Base-by-base conservation (phyloP, 2,329 filamentous ascomycete genomes). In the Aspergillus sp. region DNA sequence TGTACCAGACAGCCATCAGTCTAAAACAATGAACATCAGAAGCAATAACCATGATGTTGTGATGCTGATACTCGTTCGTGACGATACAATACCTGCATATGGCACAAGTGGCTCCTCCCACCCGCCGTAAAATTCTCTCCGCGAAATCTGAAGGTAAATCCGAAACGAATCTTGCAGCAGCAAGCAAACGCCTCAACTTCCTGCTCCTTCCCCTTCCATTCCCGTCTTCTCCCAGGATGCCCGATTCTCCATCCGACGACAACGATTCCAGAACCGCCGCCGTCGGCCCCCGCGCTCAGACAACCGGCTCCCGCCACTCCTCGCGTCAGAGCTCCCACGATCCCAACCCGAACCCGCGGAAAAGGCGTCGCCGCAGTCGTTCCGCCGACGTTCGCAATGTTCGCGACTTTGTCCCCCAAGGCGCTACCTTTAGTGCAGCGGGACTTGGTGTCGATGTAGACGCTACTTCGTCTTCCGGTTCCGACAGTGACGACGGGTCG, bases 261-360 rank as follows among this genome's bases (percentile, higher is more conserved):
- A 71, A 73, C 52, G 76, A 84, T 65, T 83, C 81, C 17, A 74
- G 81, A 51, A 83, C 79, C 39, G 78, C 78, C 49, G 72, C 75
- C 2, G 71, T 82, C 23, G 79, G 79, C 15, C 64, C 69, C 39
- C 78, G 78, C 17, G 60, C 57, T 49, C 70, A 66, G 15, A 69
- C 67, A 28, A 67, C 67, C 30, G 63, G 60, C 41, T 70, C 70
- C 57, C 64, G 63, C 64, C 65, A 65, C 54, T 41, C 56, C 36
- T 63, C 59, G 19, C 53, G 53, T 12, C 53, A 55, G 43, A 64
- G 70, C 60, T 69, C 69, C 13, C 59, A 65, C 38, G 61, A 69
- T 60, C 63, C 61, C 60, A 61, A 64, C 32, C 60, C 65, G 49
- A 67, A 67, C 57, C 68, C 65, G 50, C 60, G 63, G 49, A 74